Base-by-base conservation (phyloP, 768 basidiomycete species). In the Mycena leptocephala region DNA sequence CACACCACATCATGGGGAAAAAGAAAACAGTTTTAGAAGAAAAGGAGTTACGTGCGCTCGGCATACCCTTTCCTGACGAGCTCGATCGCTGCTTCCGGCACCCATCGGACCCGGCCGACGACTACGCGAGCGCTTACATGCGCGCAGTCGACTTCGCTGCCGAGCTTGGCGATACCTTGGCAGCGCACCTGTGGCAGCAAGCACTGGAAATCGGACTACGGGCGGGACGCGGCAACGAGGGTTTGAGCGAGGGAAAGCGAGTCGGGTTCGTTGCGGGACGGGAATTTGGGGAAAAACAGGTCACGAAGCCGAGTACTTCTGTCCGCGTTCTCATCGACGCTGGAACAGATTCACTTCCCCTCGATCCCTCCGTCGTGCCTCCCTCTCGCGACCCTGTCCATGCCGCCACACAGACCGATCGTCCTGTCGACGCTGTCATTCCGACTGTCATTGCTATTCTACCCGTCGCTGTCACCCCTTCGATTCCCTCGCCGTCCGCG, bases 231-330 rank as follows among this genome's bases (percentile, higher is more conserved):
- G 37, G n/a, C 3, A 26, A 8, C 18, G 65, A 53, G 48, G 65
- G 65, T 20, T 53, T 67, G 48, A 28, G 65, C 32, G 65, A 67
- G 65, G 65, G 65, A 37, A 67, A 67, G 14, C 65, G 65, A 24
- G 22, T 67, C 3, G 63, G 62, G 1, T 64, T 64, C 18, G 62
- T 65, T 16, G 51, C 46, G n/a, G 65, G 65, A 22, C 22, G 65
- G 48, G 48, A 67, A 8, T 67, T 67, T 26, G 65, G 65, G 30
- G 65, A 67, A 7, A 67, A 67, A 53, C 65, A 53, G 48, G 48
- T n/a, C 3, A 13, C 24, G 11, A 63, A 63, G 61, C n/a, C 41
- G 61, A 67, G 65, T 67, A 67, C 10, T 32, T 11, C 65, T 35
- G 28, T 2, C 10, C 48, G 65, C 28, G 65, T 53, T 7, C 48